Evolutionary conservation across 106 monocot species (phyloP).

Genomic region (Phalaenopsis equestris): DNA sequence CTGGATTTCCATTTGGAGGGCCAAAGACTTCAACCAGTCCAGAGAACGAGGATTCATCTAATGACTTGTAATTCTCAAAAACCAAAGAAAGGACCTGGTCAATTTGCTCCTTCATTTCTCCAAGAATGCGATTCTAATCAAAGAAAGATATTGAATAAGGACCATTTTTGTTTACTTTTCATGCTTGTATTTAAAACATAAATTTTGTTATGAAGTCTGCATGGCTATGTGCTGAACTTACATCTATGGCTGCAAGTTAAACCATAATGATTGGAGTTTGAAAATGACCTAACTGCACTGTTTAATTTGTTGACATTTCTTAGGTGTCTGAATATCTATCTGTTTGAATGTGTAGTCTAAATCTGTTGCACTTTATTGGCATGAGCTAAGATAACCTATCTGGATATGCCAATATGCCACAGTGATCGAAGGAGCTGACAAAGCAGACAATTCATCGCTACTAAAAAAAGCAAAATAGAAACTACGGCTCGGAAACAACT

Average conservation of each 20-base stretch:
- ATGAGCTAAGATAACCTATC: no score
- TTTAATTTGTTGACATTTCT: no score
- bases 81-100: conserved; percentile 51
- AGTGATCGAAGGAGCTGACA: no score
- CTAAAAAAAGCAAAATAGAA: no score
- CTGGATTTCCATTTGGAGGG: conserved; percentile 52
- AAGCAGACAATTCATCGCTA: no score
- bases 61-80: conserved; percentile 87
- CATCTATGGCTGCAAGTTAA: background rate
- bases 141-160: background rate
- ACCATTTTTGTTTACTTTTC: background rate
- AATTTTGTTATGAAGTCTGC: background rate
- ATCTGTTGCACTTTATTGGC: no score
- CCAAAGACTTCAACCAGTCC: conserved; percentile 56
- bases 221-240: background rate
- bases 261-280: background rate
- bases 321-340: no score
- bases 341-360: no score
- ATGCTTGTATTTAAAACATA: background rate
- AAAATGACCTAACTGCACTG: no score
- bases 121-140: conserved; percentile 72
- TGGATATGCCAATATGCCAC: no score
- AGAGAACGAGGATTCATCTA: conserved; percentile 59
- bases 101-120: conserved; percentile 65
- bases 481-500: no score